Conservation (phyloP, 306 rosid genomes). For the Ziziphus jujuba region DNA sequence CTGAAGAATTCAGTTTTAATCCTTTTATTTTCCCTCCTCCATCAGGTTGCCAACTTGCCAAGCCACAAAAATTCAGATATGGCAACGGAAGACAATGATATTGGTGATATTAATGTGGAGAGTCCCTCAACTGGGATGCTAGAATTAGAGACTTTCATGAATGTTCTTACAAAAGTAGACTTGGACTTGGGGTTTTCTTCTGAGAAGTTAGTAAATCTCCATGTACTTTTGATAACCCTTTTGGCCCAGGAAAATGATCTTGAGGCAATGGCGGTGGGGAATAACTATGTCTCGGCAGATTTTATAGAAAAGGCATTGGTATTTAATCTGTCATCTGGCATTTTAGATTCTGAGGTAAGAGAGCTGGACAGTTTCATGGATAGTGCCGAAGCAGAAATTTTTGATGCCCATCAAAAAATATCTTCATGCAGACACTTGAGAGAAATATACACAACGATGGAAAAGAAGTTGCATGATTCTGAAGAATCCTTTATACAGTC, state of each 20-base stretch:
- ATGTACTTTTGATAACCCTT: constrained; percentile 59
- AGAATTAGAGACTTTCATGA: constrained; percentile 52
- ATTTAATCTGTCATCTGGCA: constrained; percentile 67
- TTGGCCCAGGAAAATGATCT: constrained; percentile 73
- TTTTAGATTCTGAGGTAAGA: constrained; percentile 85
- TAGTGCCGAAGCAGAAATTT: constrained; percentile 58
- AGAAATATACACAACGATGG: constrained; percentile 49
- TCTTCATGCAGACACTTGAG: constrained; percentile 73
- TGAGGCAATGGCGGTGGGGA: constrained; percentile 48
- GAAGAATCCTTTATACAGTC: constrained; percentile 72
- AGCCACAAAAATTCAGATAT: constrained; percentile 27
- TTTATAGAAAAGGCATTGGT: constrained; percentile 59
- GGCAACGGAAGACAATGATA: constrained; percentile 49
- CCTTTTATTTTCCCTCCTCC: constrained; percentile 12
- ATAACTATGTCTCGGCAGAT: constrained; percentile 38
- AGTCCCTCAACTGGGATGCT: constrained; percentile 39
- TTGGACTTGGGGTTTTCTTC: constrained; percentile 78
- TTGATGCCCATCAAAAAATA: constrained; percentile 60
- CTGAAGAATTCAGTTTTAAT: neutral
- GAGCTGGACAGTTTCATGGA: constrained; percentile 81
- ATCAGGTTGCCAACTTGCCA: constrained; percentile 34
- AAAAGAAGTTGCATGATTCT: constrained; percentile 66
- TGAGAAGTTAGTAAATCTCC: constrained; percentile 78
- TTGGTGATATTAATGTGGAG: constrained; percentile 26
- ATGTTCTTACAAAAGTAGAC: constrained; percentile 66